A percentile compares a stretch with the other conserved stretches of the same genome.
Evolutionary conservation across 257 asterid species (phyloP).

Genomic region (Fraxinus quadrangulata): DNA sequence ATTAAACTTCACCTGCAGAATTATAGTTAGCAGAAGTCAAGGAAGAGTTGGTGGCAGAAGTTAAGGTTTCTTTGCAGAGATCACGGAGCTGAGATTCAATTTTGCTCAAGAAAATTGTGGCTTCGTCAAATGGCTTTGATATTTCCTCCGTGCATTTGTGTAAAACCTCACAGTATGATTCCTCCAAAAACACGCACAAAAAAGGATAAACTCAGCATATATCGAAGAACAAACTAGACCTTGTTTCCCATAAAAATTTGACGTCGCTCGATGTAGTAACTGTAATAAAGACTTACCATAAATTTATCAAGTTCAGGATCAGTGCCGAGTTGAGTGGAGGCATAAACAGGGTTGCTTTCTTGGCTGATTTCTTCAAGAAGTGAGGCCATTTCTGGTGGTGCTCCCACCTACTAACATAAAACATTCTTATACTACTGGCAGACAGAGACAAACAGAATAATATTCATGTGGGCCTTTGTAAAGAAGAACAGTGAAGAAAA

Average conservation of each 20-base stretch:
- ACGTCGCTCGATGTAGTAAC: neutral
- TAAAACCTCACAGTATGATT: constrained; percentile 66
- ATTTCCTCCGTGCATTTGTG: constrained; percentile 65
- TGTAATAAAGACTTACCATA: constrained; percentile 47
- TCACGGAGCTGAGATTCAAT: constrained; percentile 62
- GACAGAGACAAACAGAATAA: neutral
- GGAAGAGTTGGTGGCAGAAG: constrained; percentile 33
- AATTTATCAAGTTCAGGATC: constrained; percentile 83
- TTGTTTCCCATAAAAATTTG: no score
- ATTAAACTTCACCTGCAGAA: constrained; percentile 31
- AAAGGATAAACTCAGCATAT: neutral
- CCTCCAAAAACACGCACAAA: constrained; percentile 35
- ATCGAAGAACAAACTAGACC: neutral
- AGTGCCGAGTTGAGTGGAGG: constrained; percentile 44
- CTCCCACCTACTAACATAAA: constrained; percentile 62
- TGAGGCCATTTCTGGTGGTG: constrained; percentile 66
- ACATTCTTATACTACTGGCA: neutral
- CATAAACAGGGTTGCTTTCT: constrained; percentile 36
- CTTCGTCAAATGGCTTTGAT: constrained; percentile 78
- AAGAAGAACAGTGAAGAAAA: neutral
- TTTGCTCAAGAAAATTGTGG: constrained; percentile 64
- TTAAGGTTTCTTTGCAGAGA: constrained; percentile 69
- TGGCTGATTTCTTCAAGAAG: constrained; percentile 70
- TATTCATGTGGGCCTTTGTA: neutral
- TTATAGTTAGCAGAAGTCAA: constrained; percentile 27